Conservation (phyloP, 2,329 filamentous ascomycete species). For the Ophiostoma pallidulum region DNA sequence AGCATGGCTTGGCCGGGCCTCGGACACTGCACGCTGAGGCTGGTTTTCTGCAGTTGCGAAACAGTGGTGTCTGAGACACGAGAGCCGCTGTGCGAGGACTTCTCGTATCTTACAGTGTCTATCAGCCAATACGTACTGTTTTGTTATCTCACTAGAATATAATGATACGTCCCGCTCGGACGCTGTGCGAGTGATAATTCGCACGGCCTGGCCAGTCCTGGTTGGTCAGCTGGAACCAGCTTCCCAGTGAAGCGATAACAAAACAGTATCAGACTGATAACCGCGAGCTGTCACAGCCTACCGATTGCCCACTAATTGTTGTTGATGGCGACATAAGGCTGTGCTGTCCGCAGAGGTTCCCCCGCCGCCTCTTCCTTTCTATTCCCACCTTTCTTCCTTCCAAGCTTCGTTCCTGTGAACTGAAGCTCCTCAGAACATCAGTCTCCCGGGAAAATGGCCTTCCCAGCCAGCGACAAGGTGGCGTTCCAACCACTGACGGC, state of each 20-base stretch:
- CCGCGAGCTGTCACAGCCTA: background rate
- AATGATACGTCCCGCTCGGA: no score
- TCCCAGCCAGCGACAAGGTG: background rate
- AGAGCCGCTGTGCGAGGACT: no score
- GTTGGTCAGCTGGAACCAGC: background rate
- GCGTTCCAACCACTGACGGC: background rate
- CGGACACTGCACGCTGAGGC: background rate
- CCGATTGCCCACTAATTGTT: background rate
- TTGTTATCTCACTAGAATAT: no score
- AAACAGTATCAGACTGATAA: no score
- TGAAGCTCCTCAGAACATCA: background rate
- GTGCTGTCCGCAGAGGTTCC: background rate
- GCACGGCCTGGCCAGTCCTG: no score
- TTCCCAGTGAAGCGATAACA: background rate
- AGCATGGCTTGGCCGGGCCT: no score
- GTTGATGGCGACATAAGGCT: slow-evolving; percentile 4
- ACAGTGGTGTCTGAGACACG: slow-evolving; percentile 2
- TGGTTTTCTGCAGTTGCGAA: slow-evolving; percentile 5
- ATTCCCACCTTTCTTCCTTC: background rate
- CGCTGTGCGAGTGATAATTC: no score
- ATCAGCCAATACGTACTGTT: no score
- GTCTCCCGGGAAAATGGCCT: background rate
- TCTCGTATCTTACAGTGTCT: no score
- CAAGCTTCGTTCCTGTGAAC: background rate
- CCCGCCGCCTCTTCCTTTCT: background rate